Evolutionary conservation across 2,329 filamentous ascomycete species (phyloP), one percentile per base, ranked within the genome.

Genomic region (Fusarium incarnatum): DNA sequence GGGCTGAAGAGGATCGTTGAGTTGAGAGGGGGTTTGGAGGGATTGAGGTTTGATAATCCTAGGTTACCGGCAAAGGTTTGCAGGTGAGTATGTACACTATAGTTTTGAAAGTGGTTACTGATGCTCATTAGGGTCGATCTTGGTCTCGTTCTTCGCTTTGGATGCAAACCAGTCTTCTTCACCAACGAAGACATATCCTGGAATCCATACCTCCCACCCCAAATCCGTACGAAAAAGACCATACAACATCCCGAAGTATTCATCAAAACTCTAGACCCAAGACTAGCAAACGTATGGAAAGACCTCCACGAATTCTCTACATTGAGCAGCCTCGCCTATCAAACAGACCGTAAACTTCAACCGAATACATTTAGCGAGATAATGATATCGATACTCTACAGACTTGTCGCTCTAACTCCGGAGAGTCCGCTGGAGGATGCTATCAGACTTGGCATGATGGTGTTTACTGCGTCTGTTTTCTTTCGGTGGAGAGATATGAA

Each of bases 11-110:
- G 32, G 20, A 74, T 73, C 45, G 69, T 74, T 2, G 48, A 54
- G 18, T 16, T 74, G 9, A 54, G 72, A 34, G 72, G 69, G 8
- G 71, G 71, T 0, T 55, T 74, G 3, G 59, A 53, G 22, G 64
- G 63, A 49, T 32, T 74, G 2, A 57, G 53, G 8, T 71, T 64
- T 15, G 67, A 69, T 28, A 73, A 70, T 8, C 49, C 65, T 8
- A 62, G 70, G 12, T 16, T 74, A 2, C 71, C 69, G 0, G 64
- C 69, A 27, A 74, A 74, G 11, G 70, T 73, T 1, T 74, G 71
- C 64, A 70, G 72, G 71, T 70, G 7, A 56, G n/a, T 28, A 2
- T 37, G 6, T 4, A 0, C 0, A 1, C 5, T 8, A 9, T 25
- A 25, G 8, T 25, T 1, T 12, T 9, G 16, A 3, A 12, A 2